These are phyloP conservation scores for Ceratobasidium papillatum DNA, from an alignment of 1,284 basidiomycete genomes.

Conservation along the genomic window DNA sequence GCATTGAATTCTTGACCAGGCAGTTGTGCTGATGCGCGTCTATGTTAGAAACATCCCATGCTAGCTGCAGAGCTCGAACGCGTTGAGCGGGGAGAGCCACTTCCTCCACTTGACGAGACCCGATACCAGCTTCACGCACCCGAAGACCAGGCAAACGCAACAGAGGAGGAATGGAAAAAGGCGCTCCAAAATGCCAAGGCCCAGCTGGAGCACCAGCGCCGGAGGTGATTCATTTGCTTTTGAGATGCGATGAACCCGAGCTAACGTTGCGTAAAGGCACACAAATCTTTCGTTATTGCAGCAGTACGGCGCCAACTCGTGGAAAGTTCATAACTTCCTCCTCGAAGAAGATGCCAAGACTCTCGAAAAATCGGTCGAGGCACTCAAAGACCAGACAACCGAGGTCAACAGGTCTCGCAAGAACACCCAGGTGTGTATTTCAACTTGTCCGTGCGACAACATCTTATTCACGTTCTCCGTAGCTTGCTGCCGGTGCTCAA, in stretches of 20 bases:
- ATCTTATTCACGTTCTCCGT: constrained; percentile 41
- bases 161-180: constrained; percentile 79
- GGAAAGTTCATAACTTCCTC: constrained; percentile 90
- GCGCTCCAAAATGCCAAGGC: constrained; percentile 83
- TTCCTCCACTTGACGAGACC: constrained; percentile 77
- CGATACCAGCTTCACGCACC: constrained; percentile 85
- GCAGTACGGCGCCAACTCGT: constrained; percentile 89
- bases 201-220: constrained; percentile 89
- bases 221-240: constrained; percentile 64
- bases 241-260: neutral
- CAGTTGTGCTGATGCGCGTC: constrained; percentile 6
- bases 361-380: constrained; percentile 75
- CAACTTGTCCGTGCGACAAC: constrained; percentile 46
- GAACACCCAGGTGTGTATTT: constrained; percentile 72
- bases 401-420: constrained; percentile 88
- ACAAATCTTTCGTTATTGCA: constrained; percentile 87
- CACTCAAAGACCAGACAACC: constrained; percentile 75
- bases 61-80: constrained; percentile 77
- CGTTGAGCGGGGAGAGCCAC: constrained; percentile 72
- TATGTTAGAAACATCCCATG: constrained; percentile 66
- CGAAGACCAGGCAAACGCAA: constrained; percentile 62
- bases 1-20: constrained; percentile 24
- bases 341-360: constrained; percentile 81
- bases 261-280: constrained; percentile 60
- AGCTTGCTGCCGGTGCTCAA: constrained; percentile 80